phyloP scores from a whole-genome alignment of 768 basidiomycete genomes.

The Trichaptum fuscoviolaceum region DNA sequence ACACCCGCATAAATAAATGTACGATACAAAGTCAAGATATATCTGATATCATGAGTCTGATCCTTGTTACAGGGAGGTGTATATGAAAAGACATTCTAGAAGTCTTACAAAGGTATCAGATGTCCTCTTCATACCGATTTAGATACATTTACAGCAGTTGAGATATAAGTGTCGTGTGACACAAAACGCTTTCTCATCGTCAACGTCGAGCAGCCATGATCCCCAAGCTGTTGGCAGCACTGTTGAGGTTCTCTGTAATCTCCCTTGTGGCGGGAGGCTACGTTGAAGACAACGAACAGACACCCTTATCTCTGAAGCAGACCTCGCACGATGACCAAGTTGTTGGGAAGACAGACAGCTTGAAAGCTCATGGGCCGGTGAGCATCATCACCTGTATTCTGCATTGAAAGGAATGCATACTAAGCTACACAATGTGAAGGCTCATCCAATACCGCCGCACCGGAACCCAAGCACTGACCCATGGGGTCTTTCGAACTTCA shows the following conservation, averaged over 20 bases:
- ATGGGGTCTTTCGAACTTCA: constrained; percentile 10
- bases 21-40: no score
- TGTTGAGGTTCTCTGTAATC: not conserved
- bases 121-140: not conserved
- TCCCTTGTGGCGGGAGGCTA: not conserved
- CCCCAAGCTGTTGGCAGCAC: not conserved
- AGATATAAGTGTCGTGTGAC: constrained; percentile 1
- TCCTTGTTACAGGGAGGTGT: no score
- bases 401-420: not conserved
- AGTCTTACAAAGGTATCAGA: not conserved
- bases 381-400: not conserved
- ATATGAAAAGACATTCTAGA: no score
- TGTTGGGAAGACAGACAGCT: not conserved
- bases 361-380: not conserved
- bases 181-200: not conserved
- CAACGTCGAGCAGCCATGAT: not conserved
- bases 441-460: not conserved
- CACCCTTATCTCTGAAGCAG: not conserved
- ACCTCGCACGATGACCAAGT: not conserved
- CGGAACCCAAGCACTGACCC: not conserved
- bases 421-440: not conserved
- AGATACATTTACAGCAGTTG: not conserved
- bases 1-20: no score
- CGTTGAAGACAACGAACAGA: not conserved
- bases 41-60: no score